Evolutionary conservation across 2,329 filamentous ascomycete genomes (phyloP).

Genomic region (Cladorrhinum sp.): DNA sequence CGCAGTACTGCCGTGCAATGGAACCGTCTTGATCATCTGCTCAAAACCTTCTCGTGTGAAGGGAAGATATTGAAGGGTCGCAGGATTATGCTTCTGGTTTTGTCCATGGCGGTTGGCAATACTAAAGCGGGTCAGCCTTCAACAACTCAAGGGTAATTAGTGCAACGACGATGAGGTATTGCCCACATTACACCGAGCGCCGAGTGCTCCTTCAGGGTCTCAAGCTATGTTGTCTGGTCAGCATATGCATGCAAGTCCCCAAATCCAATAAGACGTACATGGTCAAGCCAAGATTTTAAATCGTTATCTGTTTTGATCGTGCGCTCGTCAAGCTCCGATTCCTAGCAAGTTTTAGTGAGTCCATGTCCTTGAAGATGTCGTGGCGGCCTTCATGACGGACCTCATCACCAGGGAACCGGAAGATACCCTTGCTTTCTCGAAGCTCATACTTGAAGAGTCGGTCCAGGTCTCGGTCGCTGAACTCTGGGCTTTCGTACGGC

Average conservation of each 20-base stretch:
- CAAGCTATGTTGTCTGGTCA: not conserved
- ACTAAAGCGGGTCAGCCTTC: too few species aligned
- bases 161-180: not conserved
- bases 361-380: too few species aligned
- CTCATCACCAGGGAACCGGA: not conserved
- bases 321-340: not conserved
- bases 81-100: constrained; percentile 2
- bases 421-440: not conserved
- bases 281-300: not conserved
- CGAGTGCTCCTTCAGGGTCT: not conserved
- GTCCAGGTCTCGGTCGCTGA: not conserved
- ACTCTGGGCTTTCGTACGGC: not conserved
- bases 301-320: not conserved
- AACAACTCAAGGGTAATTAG: not conserved
- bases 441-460: not conserved
- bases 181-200: constrained; percentile 4
- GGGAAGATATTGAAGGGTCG: constrained; percentile 10
- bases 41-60: constrained; percentile 5
- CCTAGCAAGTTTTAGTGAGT: too few species aligned
- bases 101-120: not conserved
- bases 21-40: not conserved
- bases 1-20: constrained; percentile 12
- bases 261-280: not conserved
- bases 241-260: too few species aligned
- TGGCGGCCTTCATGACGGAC: not conserved